Evolutionary conservation across 2,329 filamentous ascomycete genomes (phyloP), one percentile per base, ranked within the genome.

Genomic region (Fusarium sp.): DNA sequence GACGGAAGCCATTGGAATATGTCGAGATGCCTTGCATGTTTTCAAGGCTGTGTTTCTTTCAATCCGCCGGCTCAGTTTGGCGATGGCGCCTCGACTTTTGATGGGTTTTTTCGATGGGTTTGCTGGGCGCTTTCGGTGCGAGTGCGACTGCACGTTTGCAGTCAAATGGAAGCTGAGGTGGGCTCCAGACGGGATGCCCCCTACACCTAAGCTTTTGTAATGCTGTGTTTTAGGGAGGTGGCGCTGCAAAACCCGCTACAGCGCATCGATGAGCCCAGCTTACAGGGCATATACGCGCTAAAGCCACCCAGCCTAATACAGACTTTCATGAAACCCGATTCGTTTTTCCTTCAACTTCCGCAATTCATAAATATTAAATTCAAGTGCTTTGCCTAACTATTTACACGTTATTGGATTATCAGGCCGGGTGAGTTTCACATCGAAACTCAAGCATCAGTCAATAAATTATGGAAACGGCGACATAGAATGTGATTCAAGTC

Each of bases 1-100:
- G 79, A 82, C 77, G 74, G 84, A 85, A 75, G 84, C 84, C 84
- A 86, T 86, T 79, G 81, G 77, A 75, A 76, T 72, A 72, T 65
- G 73, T 70, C 65, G 60, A 71, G 70, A 74, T 74, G 75, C 77
- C 78, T 77, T 76, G 78, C 80, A 81, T 81, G 75, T 75, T 81
- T 76, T 64, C 70, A 69, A 66, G 59, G 69, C 65, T 70, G 59
- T 48, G 63, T 65, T 59, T 64, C 63, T 72, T 58, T 69, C 46
- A 59, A 56, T 66, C 62, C 62, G 62, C 65, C 57, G 58, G 63
- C 65, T 73, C 70, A 49, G 64, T 62, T 58, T 75, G 71, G 71
- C 71, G 74, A 75, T 75, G 70, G 69, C 63, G 69, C 62, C 62
- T 72, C 53, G 62, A 69, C 72, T 72, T 71, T 71, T 68, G 74